Conservation (phyloP, 768 basidiomycete genomes). For the Phanerochaete sordida region DNA sequence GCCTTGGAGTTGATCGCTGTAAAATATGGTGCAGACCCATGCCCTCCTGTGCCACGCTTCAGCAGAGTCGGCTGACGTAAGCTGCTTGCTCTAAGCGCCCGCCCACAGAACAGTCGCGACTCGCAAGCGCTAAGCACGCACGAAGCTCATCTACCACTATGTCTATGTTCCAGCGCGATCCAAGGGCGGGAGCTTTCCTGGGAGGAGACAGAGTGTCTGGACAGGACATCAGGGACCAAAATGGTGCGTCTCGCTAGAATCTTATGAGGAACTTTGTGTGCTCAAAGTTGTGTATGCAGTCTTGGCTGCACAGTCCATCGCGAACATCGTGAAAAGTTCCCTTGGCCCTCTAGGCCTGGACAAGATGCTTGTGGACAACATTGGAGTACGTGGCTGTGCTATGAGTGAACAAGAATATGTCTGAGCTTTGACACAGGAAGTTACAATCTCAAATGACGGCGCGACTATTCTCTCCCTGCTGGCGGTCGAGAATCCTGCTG, state of each 20-base stretch:
- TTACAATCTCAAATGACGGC: slow-evolving; percentile 99
- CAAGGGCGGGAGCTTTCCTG: slow-evolving; percentile 85
- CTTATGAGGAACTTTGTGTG: neutral
- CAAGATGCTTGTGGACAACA: slow-evolving; percentile 98
- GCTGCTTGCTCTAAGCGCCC: neutral
- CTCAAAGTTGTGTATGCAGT: slow-evolving; percentile 44
- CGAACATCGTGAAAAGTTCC: slow-evolving; percentile 96
- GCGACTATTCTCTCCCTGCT: slow-evolving; percentile 96
- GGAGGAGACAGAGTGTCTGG: slow-evolving; percentile 93
- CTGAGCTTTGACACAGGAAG: slow-evolving; percentile 60
- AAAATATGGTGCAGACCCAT: no score
- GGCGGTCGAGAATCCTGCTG: slow-evolving; percentile 95
- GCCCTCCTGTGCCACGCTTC: no score
- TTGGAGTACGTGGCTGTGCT: slow-evolving; percentile 65
- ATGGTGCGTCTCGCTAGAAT: slow-evolving; percentile 53
- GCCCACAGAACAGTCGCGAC: neutral
- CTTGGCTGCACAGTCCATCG: slow-evolving; percentile 92
- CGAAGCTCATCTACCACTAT: slow-evolving; percentile 8
- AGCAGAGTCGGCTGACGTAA: neutral
- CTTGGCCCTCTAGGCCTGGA: slow-evolving; percentile 93
- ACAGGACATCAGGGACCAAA: slow-evolving; percentile 95
- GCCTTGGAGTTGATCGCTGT: no score
- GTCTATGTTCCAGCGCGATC: slow-evolving; percentile 86
- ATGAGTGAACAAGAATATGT: neutral
- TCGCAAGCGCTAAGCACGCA: neutral